phyloP scores from a whole-genome alignment of 352 stramenopile species.

The Pythium apleroticum region DNA sequence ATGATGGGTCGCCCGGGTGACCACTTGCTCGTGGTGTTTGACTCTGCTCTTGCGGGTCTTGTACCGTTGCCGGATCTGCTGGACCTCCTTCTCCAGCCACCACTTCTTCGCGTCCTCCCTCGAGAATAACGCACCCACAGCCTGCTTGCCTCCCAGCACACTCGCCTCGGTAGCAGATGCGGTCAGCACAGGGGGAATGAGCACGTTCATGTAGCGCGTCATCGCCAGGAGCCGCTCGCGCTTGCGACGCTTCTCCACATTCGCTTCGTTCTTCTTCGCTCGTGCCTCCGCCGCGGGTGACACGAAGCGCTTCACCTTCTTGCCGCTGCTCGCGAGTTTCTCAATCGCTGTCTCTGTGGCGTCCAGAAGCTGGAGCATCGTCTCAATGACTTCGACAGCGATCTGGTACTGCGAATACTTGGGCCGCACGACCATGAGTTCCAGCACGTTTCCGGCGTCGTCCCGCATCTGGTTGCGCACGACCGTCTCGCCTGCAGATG shows the following conservation, averaged over 20 bases:
- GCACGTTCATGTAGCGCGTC: constrained; percentile 42
- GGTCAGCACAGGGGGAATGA: constrained; percentile 31
- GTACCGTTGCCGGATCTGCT: constrained; percentile 42
- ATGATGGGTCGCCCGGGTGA: constrained; percentile 37
- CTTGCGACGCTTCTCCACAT: constrained; percentile 42
- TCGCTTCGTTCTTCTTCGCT: constrained; percentile 45
- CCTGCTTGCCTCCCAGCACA: constrained; percentile 20
- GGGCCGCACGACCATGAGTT: constrained; percentile 20
- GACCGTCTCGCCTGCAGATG: constrained; percentile 11
- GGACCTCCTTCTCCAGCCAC: constrained; percentile 43
- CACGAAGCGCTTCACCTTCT: constrained; percentile 44
- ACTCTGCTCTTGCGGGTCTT: constrained; percentile 33
- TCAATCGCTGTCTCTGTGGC: constrained; percentile 23
- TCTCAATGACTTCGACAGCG: constrained; percentile 49
- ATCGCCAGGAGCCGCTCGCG: constrained; percentile 33
- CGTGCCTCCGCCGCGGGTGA: constrained; percentile 49
- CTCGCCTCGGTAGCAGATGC: not conserved
- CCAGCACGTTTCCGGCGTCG: constrained; percentile 18
- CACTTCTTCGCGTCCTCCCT: constrained; percentile 46
- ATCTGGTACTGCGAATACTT: constrained; percentile 39
- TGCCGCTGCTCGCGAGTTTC: not conserved
- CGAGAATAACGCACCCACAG: constrained; percentile 50
- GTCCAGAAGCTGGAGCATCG: constrained; percentile 41
- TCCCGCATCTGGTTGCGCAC: constrained; percentile 22
- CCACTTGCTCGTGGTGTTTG: constrained; percentile 46